Base-by-base conservation (phyloP, 441 rosid species). In the Flueggea neowawraea region DNA sequence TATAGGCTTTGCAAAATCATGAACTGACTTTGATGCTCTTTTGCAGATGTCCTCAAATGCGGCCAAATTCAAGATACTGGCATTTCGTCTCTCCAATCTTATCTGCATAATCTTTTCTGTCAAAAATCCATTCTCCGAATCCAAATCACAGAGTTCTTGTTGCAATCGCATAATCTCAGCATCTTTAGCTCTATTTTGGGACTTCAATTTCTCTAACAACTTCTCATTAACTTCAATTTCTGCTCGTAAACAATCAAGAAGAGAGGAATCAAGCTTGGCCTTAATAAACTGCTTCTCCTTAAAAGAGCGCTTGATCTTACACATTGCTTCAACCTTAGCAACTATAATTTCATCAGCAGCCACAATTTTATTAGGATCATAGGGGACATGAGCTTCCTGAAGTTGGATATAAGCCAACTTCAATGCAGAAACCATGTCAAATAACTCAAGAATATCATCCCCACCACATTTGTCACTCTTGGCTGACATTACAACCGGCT, bases 371-470 rank as follows among this genome's bases (percentile, higher is more conserved):
- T 75, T 77, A 0, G 85, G 84, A 65, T 81, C 73, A 61, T 85
- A 81, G 53, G 95, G 96, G 52, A 82, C 41, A 71, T 85, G 95
- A 55, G 90, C 89, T 68, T 65, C 74, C 69, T 87, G 95, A 66
- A 90, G 80, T 74, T 80, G 80, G 51, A 81, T 69, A 68, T 87
- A 87, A 2, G 87, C 84, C 3, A 76, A 61, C 59, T 84, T 86
- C 61, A 89, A 58, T 6, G 69, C 61, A 3, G 89, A 75, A 71
- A 86, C 69, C 12, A 63, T 50, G 51, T 75, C 83, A 61, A 84
- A 89, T 16, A 82, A 65, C 83, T 73, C 73, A 39, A 62, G 52
- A 32, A 84, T 54, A 54, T 70, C 78, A 1, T 32, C 61, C 22
- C 64, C 79, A 62, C 56, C 58, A 36, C 52, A 4, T 57, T 13